Evolutionary conservation across 2,329 filamentous ascomycete species (phyloP).

Genomic region (Leptographium procerum): DNA sequence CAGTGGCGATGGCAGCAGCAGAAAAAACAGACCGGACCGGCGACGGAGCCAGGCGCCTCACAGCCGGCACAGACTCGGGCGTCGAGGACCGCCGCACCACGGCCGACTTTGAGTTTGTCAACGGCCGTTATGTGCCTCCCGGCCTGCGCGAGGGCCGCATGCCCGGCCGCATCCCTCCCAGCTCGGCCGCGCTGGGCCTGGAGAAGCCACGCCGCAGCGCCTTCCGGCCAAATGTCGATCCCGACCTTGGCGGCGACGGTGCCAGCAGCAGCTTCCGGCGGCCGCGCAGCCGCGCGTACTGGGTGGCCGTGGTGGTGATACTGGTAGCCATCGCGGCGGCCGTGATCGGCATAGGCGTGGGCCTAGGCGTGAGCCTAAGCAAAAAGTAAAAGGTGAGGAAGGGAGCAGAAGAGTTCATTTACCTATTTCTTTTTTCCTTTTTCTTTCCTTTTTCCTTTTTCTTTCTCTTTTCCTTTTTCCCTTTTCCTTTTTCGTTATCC

Average conservation of each 20-base stretch:
- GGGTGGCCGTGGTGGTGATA: neutral
- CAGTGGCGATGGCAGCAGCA: neutral
- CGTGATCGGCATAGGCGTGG: neutral
- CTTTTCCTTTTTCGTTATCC: no score
- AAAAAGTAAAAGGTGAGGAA: no score
- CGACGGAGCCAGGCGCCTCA: neutral
- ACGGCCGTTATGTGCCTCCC: slow-evolving; percentile 13
- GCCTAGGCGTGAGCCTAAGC: neutral
- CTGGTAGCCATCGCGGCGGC: neutral
- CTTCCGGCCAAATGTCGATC: neutral
- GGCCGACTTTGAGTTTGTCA: slow-evolving; percentile 12
- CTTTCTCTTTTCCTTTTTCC: no score
- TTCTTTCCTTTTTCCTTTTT: no score
- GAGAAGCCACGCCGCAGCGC: neutral
- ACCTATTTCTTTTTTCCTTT: no score
- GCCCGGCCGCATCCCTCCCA: slow-evolving; percentile 8
- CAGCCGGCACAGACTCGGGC: neutral
- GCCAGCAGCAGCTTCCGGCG: neutral
- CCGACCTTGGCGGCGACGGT: neutral
- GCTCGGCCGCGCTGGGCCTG: neutral
- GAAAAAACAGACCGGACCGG: no score
- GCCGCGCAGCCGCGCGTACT: neutral
- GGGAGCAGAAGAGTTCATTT: no score
- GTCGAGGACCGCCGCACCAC: slow-evolving; percentile 4
- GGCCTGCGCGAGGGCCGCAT: slow-evolving; percentile 11